A percentile compares a stretch with the other conserved stretches of the same genome.
Conservation (phyloP, 352 stramenopile genomes). For the Pythium insidiosum region DNA sequence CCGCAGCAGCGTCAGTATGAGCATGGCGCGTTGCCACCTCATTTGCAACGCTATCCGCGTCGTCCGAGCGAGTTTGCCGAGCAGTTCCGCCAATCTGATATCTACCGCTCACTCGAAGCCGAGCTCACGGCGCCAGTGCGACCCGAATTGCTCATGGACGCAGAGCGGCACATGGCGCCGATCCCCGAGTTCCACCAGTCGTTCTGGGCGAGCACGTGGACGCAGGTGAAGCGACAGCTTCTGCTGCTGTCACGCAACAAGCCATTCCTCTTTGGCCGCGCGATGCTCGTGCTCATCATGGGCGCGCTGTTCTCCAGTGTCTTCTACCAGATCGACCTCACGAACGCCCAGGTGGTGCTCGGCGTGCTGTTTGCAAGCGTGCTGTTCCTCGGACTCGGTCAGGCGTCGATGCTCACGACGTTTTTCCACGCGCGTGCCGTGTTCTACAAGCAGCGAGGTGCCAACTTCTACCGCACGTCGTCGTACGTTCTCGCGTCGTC, state of each 20-base stretch:
- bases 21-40: background rate
- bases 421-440: constrained; percentile 63
- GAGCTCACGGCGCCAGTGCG: constrained; percentile 84
- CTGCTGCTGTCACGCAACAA: constrained; percentile 55
- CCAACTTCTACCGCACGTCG: constrained; percentile 82
- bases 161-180: constrained; percentile 32
- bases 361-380: constrained; percentile 81
- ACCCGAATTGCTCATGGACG: constrained; percentile 77
- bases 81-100: constrained; percentile 23
- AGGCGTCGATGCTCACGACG: constrained; percentile 66
- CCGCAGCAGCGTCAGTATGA: constrained; percentile 30
- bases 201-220: constrained; percentile 33
- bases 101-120: constrained; percentile 35
- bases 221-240: constrained; percentile 49
- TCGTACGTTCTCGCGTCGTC: constrained; percentile 66
- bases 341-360: constrained; percentile 49
- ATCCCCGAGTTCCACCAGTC: constrained; percentile 34
- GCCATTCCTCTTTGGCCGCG: constrained; percentile 37
- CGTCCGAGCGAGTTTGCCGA: constrained; percentile 33
- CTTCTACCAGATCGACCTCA: constrained; percentile 43
- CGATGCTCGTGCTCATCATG: constrained; percentile 42
- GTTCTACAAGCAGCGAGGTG: constrained; percentile 86
- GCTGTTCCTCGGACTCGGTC: constrained; percentile 74
- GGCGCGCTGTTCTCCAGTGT: constrained; percentile 37
- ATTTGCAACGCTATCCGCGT: constrained; percentile 10